These are phyloP conservation scores for Urostyla sp. DNA, from an alignment of 73 alveolate species.

Conservation along the genomic window DNA sequence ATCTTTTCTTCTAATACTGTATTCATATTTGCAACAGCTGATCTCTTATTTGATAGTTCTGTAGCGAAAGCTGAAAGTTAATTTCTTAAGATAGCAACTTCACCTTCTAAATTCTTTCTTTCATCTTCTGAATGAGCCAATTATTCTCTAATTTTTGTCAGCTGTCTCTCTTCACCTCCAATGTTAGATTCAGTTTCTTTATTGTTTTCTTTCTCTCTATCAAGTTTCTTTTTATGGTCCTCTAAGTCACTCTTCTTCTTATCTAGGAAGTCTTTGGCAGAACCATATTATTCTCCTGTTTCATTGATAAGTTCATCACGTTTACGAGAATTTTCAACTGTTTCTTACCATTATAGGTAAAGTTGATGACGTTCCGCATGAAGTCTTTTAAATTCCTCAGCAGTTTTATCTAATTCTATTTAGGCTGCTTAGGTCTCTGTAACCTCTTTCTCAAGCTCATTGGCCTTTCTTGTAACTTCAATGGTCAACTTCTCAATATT, in stretches of 20 bases:
- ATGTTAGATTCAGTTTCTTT: conserved; percentile 63
- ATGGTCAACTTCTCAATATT: conserved; percentile 91
- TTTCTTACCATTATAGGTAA: conserved; percentile 90
- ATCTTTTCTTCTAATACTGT: conserved; percentile 70
- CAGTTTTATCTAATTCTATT: conserved; percentile 99
- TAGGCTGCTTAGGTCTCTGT: conserved; percentile 99
- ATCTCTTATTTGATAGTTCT: conserved; percentile 75
- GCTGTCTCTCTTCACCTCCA: conserved; percentile 66
- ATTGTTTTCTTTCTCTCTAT: conserved; percentile 86
- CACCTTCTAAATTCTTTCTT: conserved; percentile 77
- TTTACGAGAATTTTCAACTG: conserved; percentile 87
- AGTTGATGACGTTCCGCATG: conserved; percentile 98
- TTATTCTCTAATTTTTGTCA: conserved; percentile 68
- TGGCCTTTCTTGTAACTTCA: conserved; percentile 81
- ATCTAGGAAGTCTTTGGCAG: conserved; percentile 85
- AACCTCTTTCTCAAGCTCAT: conserved; percentile 93
- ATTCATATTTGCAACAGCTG: conserved; percentile 61
- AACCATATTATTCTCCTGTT: conserved; percentile 91
- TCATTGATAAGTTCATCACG: conserved; percentile 91
- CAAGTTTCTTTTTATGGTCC: conserved; percentile 79
- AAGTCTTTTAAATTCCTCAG: conserved; percentile 97
- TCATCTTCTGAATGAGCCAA: conserved; percentile 61
- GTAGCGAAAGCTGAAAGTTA: conserved; percentile 87
- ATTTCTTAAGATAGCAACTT: conserved; percentile 85
- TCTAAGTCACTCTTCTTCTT: conserved; percentile 88